Conservation (phyloP, 208 protist species). For the Crithidia acanthocephali region DNA sequence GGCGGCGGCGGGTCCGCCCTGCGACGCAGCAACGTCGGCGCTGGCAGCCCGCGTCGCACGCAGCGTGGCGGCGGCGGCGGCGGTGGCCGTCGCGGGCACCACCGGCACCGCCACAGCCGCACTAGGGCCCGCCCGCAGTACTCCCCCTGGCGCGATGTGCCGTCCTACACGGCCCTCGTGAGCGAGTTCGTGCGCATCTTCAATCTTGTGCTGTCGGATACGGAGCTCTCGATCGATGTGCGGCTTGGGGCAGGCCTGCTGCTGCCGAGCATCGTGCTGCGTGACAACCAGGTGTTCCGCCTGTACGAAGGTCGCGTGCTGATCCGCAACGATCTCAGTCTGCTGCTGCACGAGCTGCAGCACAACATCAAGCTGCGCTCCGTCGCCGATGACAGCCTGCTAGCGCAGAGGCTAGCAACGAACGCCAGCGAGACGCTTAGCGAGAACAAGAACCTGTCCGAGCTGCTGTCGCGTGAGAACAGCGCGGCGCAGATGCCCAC, state of each 20-base stretch:
- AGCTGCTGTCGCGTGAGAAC: not conserved
- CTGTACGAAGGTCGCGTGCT: constrained; percentile 61
- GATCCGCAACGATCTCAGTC: constrained; percentile 51
- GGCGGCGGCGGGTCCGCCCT: not conserved
- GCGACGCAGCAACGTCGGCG: constrained; percentile 4
- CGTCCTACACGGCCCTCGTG: constrained; percentile 55
- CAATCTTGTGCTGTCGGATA: constrained; percentile 36
- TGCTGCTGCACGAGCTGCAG: constrained; percentile 37
- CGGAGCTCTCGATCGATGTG: constrained; percentile 42
- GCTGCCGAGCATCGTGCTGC: constrained; percentile 53
- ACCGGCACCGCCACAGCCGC: constrained; percentile 7
- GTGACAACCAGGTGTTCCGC: constrained; percentile 51
- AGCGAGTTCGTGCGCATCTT: constrained; percentile 49
- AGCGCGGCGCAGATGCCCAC: not conserved
- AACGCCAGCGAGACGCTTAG: not conserved
- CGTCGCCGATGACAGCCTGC: not conserved
- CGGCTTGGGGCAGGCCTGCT: constrained; percentile 44
- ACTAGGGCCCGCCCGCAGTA: not conserved
- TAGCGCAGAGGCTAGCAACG: not conserved
- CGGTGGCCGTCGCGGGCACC: not conserved
- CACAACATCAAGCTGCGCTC: constrained; percentile 20
- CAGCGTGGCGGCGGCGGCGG: too few species aligned
- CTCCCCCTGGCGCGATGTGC: constrained; percentile 55
- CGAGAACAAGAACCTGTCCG: not conserved
- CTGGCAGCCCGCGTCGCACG: constrained; percentile 5